A percentile compares a stretch with the other conserved stretches of the same genome.
Evolutionary conservation across 805 yeast species (phyloP).

Genomic region (Ogataea angusta): DNA sequence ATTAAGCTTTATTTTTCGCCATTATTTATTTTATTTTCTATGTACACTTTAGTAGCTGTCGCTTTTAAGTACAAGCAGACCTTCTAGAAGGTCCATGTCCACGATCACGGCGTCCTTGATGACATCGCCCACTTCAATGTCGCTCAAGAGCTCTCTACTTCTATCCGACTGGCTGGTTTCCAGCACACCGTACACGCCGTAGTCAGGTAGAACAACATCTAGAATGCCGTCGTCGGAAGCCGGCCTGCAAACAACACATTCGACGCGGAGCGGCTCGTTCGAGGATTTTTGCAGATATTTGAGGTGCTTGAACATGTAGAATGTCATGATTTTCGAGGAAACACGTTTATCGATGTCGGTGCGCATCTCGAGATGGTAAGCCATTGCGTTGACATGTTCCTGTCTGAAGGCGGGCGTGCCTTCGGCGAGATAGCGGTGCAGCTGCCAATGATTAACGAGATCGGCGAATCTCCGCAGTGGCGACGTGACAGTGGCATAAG

Average conservation of each 20-base stretch:
- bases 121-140: slow-evolving; percentile 43
- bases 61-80: slow-evolving; percentile 34
- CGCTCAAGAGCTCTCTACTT: slow-evolving; percentile 20
- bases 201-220: slow-evolving; percentile 29
- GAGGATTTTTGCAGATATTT: slow-evolving; percentile 22
- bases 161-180: slow-evolving; percentile 23
- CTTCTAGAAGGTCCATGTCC: slow-evolving; percentile 43
- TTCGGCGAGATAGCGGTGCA: slow-evolving; percentile 42
- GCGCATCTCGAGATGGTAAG: slow-evolving; percentile 43
- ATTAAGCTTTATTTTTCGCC: not conserved
- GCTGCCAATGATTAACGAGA: slow-evolving; percentile 74
- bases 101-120: slow-evolving; percentile 38
- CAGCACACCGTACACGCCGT: slow-evolving; percentile 30
- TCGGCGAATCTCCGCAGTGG: slow-evolving; percentile 86
- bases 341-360: slow-evolving; percentile 37
- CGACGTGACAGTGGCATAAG: slow-evolving; percentile 78
- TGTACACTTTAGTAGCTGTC: slow-evolving; percentile 15
- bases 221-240: slow-evolving; percentile 38
- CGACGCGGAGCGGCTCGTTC: slow-evolving; percentile 32
- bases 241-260: slow-evolving; percentile 40
- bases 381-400: slow-evolving; percentile 34
- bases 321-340: slow-evolving; percentile 23
- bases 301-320: slow-evolving; percentile 31
- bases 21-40: slow-evolving; percentile 1
- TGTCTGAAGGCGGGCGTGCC: slow-evolving; percentile 31